Percentiles rank a stretch among this genome's conserved stretches.
Conservation (phyloP, 2,329 filamentous ascomycete genomes). For the Nemania bipapillata region DNA sequence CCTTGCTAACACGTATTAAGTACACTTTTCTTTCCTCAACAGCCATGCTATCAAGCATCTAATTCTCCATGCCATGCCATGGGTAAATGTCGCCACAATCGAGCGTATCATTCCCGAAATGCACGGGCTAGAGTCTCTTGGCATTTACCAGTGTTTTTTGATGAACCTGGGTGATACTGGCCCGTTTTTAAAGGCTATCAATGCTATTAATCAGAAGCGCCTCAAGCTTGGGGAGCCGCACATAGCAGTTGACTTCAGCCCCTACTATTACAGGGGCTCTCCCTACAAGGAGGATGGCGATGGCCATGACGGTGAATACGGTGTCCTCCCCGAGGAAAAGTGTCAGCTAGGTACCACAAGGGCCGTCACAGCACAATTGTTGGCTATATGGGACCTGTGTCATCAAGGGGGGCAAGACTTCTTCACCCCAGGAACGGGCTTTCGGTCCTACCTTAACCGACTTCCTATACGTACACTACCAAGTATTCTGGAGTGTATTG, state of each 20-base stretch:
- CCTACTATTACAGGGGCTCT: slow-evolving; percentile 42
- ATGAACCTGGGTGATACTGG: slow-evolving; percentile 44
- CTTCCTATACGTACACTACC: slow-evolving; percentile 40
- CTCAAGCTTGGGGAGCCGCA: not conserved
- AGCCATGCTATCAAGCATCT: slow-evolving; percentile 41
- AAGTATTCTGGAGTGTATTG: slow-evolving; percentile 40
- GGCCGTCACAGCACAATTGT: slow-evolving; percentile 37
- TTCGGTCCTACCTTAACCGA: slow-evolving; percentile 46
- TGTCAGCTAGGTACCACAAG: slow-evolving; percentile 34
- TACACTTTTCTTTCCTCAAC: slow-evolving; percentile 26
- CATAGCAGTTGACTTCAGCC: slow-evolving; percentile 37
- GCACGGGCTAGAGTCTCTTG: slow-evolving; percentile 41
- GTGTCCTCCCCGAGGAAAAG: slow-evolving; percentile 41
- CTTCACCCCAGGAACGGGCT: slow-evolving; percentile 43
- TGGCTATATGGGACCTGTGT: slow-evolving; percentile 34
- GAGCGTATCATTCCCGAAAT: slow-evolving; percentile 37
- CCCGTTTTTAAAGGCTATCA: slow-evolving; percentile 39
- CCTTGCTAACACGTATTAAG: slow-evolving; percentile 30
- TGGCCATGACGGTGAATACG: slow-evolving; percentile 41
- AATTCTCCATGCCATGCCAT: slow-evolving; percentile 44
- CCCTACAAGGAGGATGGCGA: slow-evolving; percentile 20
- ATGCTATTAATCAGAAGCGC: slow-evolving; percentile 33
- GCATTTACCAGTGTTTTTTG: slow-evolving; percentile 49
- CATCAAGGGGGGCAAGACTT: slow-evolving; percentile 38
- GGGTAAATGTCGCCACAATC: slow-evolving; percentile 41